Conservation (phyloP, 2,329 filamentous ascomycete species). For the Sporothrix luriei region DNA sequence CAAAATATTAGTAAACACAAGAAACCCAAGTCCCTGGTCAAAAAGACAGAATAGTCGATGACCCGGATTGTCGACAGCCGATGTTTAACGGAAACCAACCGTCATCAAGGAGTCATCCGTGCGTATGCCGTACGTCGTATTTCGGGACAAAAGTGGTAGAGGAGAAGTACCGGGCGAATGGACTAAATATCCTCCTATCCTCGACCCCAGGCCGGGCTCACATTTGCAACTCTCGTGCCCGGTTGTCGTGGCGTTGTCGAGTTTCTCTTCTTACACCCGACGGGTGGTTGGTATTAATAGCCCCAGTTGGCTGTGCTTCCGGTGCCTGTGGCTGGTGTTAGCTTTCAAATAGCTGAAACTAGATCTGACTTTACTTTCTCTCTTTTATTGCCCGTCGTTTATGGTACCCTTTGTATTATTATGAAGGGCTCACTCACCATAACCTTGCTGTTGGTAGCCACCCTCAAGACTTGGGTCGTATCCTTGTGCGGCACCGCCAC, state of each 20-base stretch:
- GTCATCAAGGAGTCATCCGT: no score
- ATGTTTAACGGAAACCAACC: no score
- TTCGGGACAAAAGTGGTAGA: no score
- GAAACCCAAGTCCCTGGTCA: background rate
- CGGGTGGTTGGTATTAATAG: background rate
- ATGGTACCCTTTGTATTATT: background rate
- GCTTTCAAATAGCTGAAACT: background rate
- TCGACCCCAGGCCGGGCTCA: no score
- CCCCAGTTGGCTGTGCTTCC: background rate
- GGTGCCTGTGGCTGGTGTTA: background rate
- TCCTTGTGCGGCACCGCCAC: background rate
- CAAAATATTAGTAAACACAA: background rate
- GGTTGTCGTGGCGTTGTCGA: no score
- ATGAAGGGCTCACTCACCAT: background rate
- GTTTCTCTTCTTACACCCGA: background rate
- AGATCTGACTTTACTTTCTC: no score
- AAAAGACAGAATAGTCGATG: background rate
- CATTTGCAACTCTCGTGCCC: no score
- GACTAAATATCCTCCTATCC: no score
- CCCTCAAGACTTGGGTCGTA: conserved; percentile 8
- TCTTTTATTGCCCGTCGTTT: background rate
- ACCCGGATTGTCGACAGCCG: no score
- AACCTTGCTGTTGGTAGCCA: conserved; percentile 14
- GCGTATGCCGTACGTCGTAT: no score
- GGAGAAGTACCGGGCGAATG: no score